phyloP scores from a whole-genome alignment of 805 yeast genomes.

The Nakazawaea peltata region DNA sequence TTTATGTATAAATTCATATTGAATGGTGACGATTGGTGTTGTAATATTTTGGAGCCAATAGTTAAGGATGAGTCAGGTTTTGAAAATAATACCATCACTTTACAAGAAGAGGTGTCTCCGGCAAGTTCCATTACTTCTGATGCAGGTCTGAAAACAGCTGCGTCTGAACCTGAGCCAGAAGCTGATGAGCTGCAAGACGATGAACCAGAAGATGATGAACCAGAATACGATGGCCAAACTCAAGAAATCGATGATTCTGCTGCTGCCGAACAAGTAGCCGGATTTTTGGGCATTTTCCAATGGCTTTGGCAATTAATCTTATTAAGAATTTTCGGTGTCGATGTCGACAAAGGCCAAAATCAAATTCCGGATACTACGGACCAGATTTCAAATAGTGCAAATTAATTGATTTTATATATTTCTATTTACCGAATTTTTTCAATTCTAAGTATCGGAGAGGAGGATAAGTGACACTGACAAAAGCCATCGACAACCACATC shows the following conservation, averaged over 20 bases:
- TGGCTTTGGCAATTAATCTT: slow-evolving; percentile 6
- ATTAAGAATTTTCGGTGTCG: slow-evolving; percentile 1
- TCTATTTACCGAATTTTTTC: slow-evolving; percentile 39
- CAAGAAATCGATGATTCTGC: slow-evolving; percentile 1
- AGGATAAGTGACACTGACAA: slow-evolving; percentile 61
- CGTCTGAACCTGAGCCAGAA: too few species aligned
- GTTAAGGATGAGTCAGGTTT: slow-evolving; percentile 19
- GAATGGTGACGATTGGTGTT: slow-evolving; percentile 19
- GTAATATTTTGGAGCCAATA: slow-evolving; percentile 13
- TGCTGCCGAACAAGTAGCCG: background rate
- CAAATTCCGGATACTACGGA: too few species aligned
- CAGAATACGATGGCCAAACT: background rate
- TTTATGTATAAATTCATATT: slow-evolving; percentile 21
- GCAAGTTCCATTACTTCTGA: background rate
- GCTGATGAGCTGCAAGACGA: too few species aligned
- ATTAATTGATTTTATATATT: background rate
- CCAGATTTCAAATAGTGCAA: too few species aligned
- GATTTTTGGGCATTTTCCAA: slow-evolving; percentile 1
- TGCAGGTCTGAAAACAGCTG: too few species aligned
- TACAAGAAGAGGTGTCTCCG: background rate
- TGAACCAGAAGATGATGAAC: too few species aligned
- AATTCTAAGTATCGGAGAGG: slow-evolving; percentile 57
- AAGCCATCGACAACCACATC: slow-evolving; percentile 69
- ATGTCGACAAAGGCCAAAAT: too few species aligned
- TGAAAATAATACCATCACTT: slow-evolving; percentile 17